A percentile compares a stretch with the other conserved stretches of the same genome.
Conservation (phyloP, 306 rosid genomes). For the Oemleria cerasiformis region DNA sequence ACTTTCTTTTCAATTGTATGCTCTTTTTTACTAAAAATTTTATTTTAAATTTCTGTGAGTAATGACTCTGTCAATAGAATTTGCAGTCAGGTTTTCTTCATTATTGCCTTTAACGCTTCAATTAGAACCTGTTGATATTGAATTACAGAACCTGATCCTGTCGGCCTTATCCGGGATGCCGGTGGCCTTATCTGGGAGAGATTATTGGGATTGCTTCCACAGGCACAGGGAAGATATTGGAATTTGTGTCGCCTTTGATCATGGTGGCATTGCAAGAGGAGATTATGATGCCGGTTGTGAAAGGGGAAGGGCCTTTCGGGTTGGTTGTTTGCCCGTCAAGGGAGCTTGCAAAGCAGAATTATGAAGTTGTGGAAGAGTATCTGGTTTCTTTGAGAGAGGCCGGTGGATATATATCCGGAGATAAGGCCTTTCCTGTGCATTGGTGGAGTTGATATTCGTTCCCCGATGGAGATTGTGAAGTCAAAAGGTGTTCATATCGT, state of each 20-base stretch:
- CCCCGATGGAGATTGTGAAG: constrained; percentile 77
- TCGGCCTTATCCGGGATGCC: constrained; percentile 26
- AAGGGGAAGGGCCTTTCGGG: constrained; percentile 93
- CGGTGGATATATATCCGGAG: constrained; percentile 84
- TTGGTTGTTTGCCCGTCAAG: constrained; percentile 82
- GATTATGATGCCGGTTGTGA: constrained; percentile 84
- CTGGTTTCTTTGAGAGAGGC: constrained; percentile 74
- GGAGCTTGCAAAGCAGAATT: constrained; percentile 94
- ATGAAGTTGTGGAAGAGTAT: constrained; percentile 80
- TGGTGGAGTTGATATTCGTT: constrained; percentile 91
- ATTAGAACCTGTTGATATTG: no score
- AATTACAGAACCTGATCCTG: no score
- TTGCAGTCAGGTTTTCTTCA: no score
- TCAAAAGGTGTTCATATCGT: constrained; percentile 87
- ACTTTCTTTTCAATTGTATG: no score
- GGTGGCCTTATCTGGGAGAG: constrained; percentile 79
- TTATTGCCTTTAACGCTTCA: no score
- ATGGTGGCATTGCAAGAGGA: constrained; percentile 94
- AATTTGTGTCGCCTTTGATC: constrained; percentile 88
- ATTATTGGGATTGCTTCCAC: constrained; percentile 98
- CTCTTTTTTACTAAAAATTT: no score
- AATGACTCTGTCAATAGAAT: no score
- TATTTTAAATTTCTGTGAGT: no score
- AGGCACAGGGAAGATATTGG: constrained; percentile 86
- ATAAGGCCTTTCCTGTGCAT: constrained; percentile 87